These are phyloP conservation scores for Colletotrichum acutatum DNA, from an alignment of 2,329 filamentous ascomycete genomes.

Conservation along the genomic window DNA sequence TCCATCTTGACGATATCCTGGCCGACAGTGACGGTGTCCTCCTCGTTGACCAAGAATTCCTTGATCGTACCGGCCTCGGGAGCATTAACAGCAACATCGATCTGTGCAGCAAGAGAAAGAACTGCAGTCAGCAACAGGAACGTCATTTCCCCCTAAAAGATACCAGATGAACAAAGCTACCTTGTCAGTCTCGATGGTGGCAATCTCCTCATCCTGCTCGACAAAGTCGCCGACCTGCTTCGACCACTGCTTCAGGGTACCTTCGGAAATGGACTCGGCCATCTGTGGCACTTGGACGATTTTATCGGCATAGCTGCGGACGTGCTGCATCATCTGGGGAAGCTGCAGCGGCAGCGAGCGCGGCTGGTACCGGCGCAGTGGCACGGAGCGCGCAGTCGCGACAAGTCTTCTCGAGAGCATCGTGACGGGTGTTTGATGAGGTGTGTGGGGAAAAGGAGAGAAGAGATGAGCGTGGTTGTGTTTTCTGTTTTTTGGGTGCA, in stretches of 20 bases:
- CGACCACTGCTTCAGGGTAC: conserved; percentile 93
- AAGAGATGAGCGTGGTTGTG: neutral
- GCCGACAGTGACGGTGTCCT: conserved; percentile 94
- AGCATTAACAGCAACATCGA: conserved; percentile 96
- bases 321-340: conserved; percentile 64
- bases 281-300: conserved; percentile 95
- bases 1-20: conserved; percentile 92
- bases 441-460: neutral
- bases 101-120: conserved; percentile 62
- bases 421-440: conserved; percentile 29
- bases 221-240: conserved; percentile 95
- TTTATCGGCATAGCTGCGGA: conserved; percentile 78
- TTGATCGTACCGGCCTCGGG: conserved; percentile 91
- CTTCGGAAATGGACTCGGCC: conserved; percentile 98
- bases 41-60: conserved; percentile 90
- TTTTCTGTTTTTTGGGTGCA: neutral
- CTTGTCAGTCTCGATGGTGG: conserved; percentile 99
- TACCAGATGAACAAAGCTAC: conserved; percentile 54
- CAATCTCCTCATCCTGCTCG: conserved; percentile 96
- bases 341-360: conserved; percentile 50
- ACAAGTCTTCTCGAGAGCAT: conserved; percentile 58
- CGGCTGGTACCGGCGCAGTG: conserved; percentile 52
- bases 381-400: conserved; percentile 55
- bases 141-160: neutral
- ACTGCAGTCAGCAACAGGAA: neutral